Base-by-base conservation (phyloP, 805 yeast genomes). In the Zygotorulaspora danielsina region DNA sequence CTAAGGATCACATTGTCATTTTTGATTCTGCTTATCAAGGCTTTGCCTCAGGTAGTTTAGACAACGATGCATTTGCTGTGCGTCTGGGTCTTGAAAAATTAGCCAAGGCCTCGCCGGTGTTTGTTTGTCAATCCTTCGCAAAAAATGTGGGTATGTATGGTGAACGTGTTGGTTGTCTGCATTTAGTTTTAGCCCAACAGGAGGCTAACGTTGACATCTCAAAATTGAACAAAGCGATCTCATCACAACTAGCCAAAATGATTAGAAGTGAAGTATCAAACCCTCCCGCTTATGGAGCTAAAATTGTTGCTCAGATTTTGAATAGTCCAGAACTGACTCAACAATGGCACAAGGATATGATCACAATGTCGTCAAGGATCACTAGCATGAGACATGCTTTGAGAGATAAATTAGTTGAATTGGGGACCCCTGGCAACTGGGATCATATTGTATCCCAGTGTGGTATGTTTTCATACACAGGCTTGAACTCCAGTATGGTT, bases 1-100 rank as follows among this genome's bases (percentile, higher is more conserved):
- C 65, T 43, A 71, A 76, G 42, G 67, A 75, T 38, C 95, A 87
- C 65, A 73, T 90, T 54, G 86, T 87, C 5, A 66, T 90, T 46
- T 89, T 93, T 57, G 98, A 90, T 67, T 79, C 88, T 45, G 97
- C 97, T 16, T 90, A 93, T 72, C 97, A 90, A 69, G 98, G 98
- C 4, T 90, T 90, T 61, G 96, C 97, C 19, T 76, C 89, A 31
- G 97, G 97, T 39, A 79, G 83, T 54, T 73, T 87, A 51, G 81
- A 74, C 48, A 73, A 76, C 44, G 98, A 90, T 55, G 90, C 95
- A 6, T 85, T 76, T 70, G 87, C 97, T 17, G 73, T 78, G 43
- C 64, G 71, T 48, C 66, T 71, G 36, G 88, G 87, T 46, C 71
- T 81, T 37, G 60, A 67, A 38, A 55, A 55, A 35, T 64, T 70